Percentiles rank a stretch among this genome's conserved stretches.
Evolutionary conservation across 306 rosid genomes (phyloP).

Genomic region (Gynostemma pentaphyllum): DNA sequence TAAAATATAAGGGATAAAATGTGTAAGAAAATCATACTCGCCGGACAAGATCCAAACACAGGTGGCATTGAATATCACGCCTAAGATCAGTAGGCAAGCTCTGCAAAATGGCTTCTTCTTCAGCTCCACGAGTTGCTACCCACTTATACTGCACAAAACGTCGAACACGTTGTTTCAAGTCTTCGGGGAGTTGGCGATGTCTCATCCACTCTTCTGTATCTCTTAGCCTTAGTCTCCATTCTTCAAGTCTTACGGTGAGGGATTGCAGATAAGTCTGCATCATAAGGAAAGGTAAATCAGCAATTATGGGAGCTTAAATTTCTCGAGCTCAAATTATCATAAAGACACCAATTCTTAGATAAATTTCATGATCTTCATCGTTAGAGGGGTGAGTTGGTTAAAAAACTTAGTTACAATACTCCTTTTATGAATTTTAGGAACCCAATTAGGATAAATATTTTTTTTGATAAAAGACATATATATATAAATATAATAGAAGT

Average conservation of each 20-base stretch:
- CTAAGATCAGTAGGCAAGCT: constrained; percentile 93
- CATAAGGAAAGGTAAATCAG: constrained; percentile 5
- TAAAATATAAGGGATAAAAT: not conserved
- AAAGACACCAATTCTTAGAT: too few species aligned
- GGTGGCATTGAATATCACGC: constrained; percentile 87
- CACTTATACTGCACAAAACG: constrained; percentile 88
- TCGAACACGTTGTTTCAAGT: constrained; percentile 58
- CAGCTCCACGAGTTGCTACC: constrained; percentile 94
- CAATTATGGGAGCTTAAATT: not conserved
- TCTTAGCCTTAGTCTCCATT: constrained; percentile 92
- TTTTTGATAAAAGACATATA: too few species aligned
- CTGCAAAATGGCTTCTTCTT: constrained; percentile 75
- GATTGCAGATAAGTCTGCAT: constrained; percentile 91
- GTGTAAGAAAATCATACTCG: constrained; percentile 41
- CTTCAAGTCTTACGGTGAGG: constrained; percentile 84
- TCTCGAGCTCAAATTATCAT: too few species aligned
- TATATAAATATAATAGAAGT: too few species aligned
- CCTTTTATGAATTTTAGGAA: too few species aligned
- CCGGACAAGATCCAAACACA: constrained; percentile 89
- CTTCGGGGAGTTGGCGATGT: constrained; percentile 98
- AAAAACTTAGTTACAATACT: too few species aligned
- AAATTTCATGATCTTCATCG: too few species aligned
- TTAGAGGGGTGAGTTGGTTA: too few species aligned
- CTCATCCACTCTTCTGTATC: constrained; percentile 99
- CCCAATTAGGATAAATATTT: too few species aligned